Evolutionary conservation across 176 grass and related monocot species (phyloP), one percentile per base, ranked within the genome.

Genomic region (Luzula sylvatica): DNA sequence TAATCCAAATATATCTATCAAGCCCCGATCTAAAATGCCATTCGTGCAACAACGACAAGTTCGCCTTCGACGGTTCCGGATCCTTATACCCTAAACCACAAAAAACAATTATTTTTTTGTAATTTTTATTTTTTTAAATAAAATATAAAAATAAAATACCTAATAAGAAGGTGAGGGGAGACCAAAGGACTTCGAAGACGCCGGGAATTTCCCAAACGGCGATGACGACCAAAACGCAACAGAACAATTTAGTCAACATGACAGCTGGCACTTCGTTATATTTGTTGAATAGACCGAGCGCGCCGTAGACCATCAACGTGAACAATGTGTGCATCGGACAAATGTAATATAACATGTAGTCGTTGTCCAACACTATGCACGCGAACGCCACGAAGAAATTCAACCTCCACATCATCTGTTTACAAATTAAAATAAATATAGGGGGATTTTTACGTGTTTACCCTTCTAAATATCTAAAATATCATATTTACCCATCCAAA

Each of bases 1-100:
- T 46, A 21, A 87, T 94, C 87, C 87, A 94, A 49, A 94, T 94
- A 41, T 94, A 94, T 7, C 82, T 77, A 55, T 94, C 87, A 63
- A 94, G 87, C 20, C 82, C 87, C 42, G 82, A 94, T 51, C 87
- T 76, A 40, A 94, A 94, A 55, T 82, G 87, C 87, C 87, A 94
- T 56, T 86, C 87, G 15, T 94, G 87, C 45, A 94, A 56, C 14
- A 79, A 62, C 29, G 74, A 30, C 42, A 82, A 55, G 53, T 87
- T 76, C 66, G 59, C 47, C 56, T 86, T 94, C 15, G 78, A 63
- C 56, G 71, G 74, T 2, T 79, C 71, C 61, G 87, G 82, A 23
- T 87, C 75, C 48, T 40, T 94, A 29, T 94, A 94, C 30, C 78
- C 82, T 94, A 67, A 47, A 53, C 50, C 35, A 42, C 68, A 14